A percentile compares a stretch with the other conserved stretches of the same genome.
These are phyloP conservation scores for Sindora glabra DNA, from an alignment of 306 rosid genomes.

Conservation along the genomic window DNA sequence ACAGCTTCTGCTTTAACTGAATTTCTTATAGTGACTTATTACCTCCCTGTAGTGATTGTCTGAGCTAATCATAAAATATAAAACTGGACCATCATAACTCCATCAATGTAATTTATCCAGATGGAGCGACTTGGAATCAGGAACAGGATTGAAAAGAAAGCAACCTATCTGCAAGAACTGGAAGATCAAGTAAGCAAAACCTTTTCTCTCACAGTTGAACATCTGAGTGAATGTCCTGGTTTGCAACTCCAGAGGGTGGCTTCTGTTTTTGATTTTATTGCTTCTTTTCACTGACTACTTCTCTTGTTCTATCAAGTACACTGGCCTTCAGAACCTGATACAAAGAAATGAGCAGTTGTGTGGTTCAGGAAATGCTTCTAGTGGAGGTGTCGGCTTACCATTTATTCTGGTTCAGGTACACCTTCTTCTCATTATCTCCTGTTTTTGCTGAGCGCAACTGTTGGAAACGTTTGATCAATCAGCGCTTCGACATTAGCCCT, in stretches of 20 bases:
- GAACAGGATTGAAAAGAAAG: conserved; percentile 79
- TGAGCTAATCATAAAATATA: conserved; percentile 4
- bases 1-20: conserved; percentile 11
- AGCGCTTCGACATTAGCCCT: no score
- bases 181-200: conserved; percentile 70
- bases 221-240: conserved; percentile 11
- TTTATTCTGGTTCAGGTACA: conserved; percentile 90
- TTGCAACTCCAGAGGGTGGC: background rate
- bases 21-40: background rate
- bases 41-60: conserved; percentile 8
- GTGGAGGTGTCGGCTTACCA: conserved; percentile 92
- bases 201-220: conserved; percentile 3
- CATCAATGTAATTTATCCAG: conserved; percentile 39
- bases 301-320: conserved; percentile 40
- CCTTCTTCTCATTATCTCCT: conserved; percentile 1
- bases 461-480: no score
- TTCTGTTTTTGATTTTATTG: background rate
- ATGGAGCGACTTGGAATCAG: conserved; percentile 64
- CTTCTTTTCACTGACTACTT: conserved; percentile 25
- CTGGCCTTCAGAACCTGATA: conserved; percentile 86
- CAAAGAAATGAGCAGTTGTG: conserved; percentile 79
- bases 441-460: background rate
- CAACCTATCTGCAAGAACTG: conserved; percentile 87
- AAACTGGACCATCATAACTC: conserved; percentile 5
- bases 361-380: conserved; percentile 77